Conservation (phyloP, 352 stramenopile genomes). For the Aphanomyces invadans region DNA sequence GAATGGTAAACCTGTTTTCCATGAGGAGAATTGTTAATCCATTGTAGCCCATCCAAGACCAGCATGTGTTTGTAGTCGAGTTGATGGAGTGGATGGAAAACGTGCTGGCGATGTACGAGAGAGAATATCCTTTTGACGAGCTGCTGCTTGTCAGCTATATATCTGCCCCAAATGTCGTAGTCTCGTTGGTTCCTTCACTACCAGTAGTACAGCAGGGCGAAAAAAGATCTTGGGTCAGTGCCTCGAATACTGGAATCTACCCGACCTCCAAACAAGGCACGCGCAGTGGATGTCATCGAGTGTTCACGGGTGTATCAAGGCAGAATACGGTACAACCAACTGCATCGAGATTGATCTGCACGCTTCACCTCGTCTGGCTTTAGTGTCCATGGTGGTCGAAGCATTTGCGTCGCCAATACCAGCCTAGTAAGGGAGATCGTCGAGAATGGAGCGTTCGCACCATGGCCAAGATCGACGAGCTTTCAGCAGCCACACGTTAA, state of each 20-base stretch:
- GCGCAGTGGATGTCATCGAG: slow-evolving; percentile 39
- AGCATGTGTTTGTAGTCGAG: slow-evolving; percentile 18
- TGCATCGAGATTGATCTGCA: too few species aligned
- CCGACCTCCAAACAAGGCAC: slow-evolving; percentile 33
- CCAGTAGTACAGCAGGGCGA: slow-evolving; percentile 28
- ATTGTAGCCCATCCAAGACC: slow-evolving; percentile 13
- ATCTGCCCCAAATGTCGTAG: too few species aligned
- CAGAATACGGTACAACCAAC: slow-evolving; percentile 36
- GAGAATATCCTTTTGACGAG: slow-evolving; percentile 31
- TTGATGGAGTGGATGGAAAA: slow-evolving; percentile 72
- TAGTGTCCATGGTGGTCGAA: neutral
- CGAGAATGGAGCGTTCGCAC: too few species aligned
- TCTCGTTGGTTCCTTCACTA: slow-evolving; percentile 7
- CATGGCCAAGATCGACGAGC: too few species aligned
- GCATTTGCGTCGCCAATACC: neutral
- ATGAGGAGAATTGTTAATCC: neutral
- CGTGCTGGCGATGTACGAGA: slow-evolving; percentile 56
- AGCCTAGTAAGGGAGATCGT: too few species aligned
- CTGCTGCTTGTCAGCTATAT: neutral
- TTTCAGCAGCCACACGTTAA: too few species aligned
- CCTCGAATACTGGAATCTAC: slow-evolving; percentile 46
- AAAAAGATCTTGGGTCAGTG: slow-evolving; percentile 45
- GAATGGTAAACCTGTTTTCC: slow-evolving; percentile 4
- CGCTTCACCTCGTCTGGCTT: neutral
- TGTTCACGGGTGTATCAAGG: slow-evolving; percentile 38